Evolutionary conservation across 1,284 basidiomycete species (phyloP), one percentile per base, ranked within the genome.

Genomic region (Pyrrhoderma lamaoense): DNA sequence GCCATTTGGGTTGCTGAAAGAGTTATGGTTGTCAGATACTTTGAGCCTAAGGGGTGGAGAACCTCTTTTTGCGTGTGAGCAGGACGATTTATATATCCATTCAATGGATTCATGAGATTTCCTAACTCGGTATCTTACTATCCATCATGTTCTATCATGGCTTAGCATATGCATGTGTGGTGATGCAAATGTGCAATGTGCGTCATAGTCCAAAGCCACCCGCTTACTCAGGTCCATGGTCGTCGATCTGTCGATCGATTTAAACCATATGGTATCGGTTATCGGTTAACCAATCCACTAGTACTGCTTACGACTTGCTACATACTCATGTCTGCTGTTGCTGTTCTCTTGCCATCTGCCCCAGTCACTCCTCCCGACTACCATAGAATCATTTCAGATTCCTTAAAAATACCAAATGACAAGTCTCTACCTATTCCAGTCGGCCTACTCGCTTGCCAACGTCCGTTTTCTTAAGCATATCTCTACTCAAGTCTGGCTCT

Each of bases 391-490:
- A 60, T 81, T 50, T 82, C 81, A 3, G 68, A 75, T 4, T 75
- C 75, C 8, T 67, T 85, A 13, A 62, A 51, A 18, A 64, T 85
- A 47, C 75, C 82, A n/a, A 65, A 70, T 16, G 73, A 80, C 47
- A 65, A 71, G 8, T 60, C 65, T 19, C 56, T 69, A 3, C 64
- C 82, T 11, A 74, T 85, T 39, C 85, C 84, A 36, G 83, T 87
- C 39, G 84, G 85, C 47, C 70, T 87, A 16, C 68, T 87, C 38
- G 77, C 84, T 36, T 87, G 84, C 63, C 83, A 86, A 72, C 79
- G 83, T 83, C 64, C 61, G 70, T 64, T 35, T 55, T 16, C 11
- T 25, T 25, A 36, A 27, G 43, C 36, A 21, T 51, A 21, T 51
- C 5, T 5, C 11, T 31, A 11, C n/a, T n/a, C n/a, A n/a, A n/a